Base-by-base conservation (phyloP, 805 yeast species). In the Jamesozyma hellenica region DNA sequence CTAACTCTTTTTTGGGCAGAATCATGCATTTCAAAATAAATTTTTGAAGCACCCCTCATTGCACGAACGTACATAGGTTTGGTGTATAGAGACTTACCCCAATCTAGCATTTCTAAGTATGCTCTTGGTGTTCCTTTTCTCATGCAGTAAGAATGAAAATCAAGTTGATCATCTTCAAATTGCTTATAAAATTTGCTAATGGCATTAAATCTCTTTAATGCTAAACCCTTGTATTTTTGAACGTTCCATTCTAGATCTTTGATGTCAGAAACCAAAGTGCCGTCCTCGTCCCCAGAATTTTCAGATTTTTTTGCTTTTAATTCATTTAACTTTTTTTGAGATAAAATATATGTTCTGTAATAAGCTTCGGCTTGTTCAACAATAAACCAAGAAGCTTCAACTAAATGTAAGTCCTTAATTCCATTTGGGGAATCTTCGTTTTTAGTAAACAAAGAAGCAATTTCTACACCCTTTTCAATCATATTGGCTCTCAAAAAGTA, bases 331-430 rank as follows among this genome's bases (percentile, higher is more conserved):
- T 52, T 46, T n/a, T 45, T 46, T 26, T 50, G 34, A 3, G 59
- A 42, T 12, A 51, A 44, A 35, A 71, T 61, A 47, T 75, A 81
- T 32, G 75, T 52, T 51, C 96, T 74, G 38, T 64, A 60, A 50
- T 84, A 86, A 3, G 92, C 79, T 53, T 83, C 94, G 2, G 92
- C 96, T 57, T 81, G 77, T 56, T 86, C 96, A 14, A 72, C 62
- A 46, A 92, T 63, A 45, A 86, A 85, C 95, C 96, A 87, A 37
- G 79, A 73, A n/a, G 82, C 88, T 64, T 92, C 96, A 80, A 92
- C 82, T 26, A 74, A 70, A 53, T 84, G 94, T 51, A 90, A 67
- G 56, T 92, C 96, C 49, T 77, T 78, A 34, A 90, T 74, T 6
- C 96, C 96, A 50, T 82, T 83, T n/a, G 74, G 73, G 2, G 77